phyloP scores from a whole-genome alignment of 2,329 filamentous ascomycete genomes.

The Cladosporium sp. region DNA sequence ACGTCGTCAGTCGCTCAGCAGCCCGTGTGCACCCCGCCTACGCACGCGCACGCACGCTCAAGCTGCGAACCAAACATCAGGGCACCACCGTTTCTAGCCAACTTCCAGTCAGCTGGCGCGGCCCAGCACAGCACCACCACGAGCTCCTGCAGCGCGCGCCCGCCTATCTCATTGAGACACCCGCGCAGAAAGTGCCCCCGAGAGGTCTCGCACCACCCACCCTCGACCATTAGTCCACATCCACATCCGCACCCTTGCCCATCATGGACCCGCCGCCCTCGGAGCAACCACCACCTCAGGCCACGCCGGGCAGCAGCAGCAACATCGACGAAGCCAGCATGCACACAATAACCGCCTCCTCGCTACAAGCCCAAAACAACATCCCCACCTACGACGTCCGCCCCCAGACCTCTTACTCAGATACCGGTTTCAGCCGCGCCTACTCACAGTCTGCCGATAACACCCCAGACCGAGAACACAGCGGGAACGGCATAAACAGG shows the following conservation, averaged over 20 bases:
- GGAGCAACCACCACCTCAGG: not conserved
- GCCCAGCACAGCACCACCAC: not conserved
- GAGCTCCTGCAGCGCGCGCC: conserved; percentile 10
- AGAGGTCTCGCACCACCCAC: conserved; percentile 10
- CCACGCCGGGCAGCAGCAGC: conserved; percentile 19
- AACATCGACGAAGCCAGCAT: conserved; percentile 51
- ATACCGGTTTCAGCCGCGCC: conserved; percentile 50
- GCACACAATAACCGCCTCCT: conserved; percentile 50
- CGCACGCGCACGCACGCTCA: not conserved
- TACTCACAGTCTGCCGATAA: conserved; percentile 48
- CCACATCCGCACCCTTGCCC: not conserved
- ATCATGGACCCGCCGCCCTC: conserved; percentile 13
- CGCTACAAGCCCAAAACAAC: conserved; percentile 34
- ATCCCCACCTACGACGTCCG: conserved; percentile 45
- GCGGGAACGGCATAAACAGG: conserved; percentile 36
- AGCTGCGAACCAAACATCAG: not conserved
- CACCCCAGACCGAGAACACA: conserved; percentile 43
- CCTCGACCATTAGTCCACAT: not conserved
- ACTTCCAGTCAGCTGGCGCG: not conserved
- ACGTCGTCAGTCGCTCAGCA: not conserved
- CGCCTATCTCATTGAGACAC: conserved; percentile 5
- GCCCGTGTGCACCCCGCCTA: not conserved
- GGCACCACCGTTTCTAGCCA: too few species aligned
- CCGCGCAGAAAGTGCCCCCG: conserved; percentile 13
- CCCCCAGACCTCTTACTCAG: conserved; percentile 57